A percentile compares a stretch with the other conserved stretches of the same genome.
Conservation (phyloP, 306 rosid genomes). For the Lithocarpus polystachyus region DNA sequence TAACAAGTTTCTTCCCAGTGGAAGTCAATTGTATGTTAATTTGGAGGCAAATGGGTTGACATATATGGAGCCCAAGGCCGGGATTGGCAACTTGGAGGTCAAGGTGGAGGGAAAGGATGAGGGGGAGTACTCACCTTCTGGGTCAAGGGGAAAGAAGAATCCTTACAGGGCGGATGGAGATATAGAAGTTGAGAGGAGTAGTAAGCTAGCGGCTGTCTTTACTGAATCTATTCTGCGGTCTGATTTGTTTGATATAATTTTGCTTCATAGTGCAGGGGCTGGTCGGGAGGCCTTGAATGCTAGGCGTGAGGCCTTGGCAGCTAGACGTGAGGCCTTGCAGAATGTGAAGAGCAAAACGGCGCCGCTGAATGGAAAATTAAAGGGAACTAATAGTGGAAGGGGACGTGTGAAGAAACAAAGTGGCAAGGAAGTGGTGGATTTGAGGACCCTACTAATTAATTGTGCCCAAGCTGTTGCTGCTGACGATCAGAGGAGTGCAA, state of each 20-base stretch:
- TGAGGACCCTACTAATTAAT: constrained; percentile 72
- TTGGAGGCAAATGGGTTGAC: constrained; percentile 30
- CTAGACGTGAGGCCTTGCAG: constrained; percentile 56
- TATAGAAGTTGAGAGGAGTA: constrained; percentile 63
- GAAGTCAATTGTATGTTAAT: constrained; percentile 44
- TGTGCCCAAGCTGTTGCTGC: constrained; percentile 98
- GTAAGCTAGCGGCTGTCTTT: constrained; percentile 72
- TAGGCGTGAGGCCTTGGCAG: constrained; percentile 55
- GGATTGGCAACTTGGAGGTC: constrained; percentile 25
- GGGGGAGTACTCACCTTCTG: constrained; percentile 15
- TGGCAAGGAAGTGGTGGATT: constrained; percentile 73
- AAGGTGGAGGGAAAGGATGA: constrained; percentile 51
- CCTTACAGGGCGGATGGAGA: constrained; percentile 45
- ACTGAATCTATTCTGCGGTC: constrained; percentile 63
- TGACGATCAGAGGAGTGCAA: constrained; percentile 67
- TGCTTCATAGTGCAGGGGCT: constrained; percentile 55
- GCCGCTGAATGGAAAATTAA: constrained; percentile 45
- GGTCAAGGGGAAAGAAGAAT: constrained; percentile 61
- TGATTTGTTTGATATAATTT: constrained; percentile 51
- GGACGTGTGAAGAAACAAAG: constrained; percentile 71
- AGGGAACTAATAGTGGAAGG: constrained; percentile 42
- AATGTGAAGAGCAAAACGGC: constrained; percentile 25
- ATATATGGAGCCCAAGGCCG: constrained; percentile 17
- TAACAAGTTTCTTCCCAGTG: constrained; percentile 71
- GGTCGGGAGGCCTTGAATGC: constrained; percentile 40